These are phyloP conservation scores for Aspergillus quadricinctus DNA, from an alignment of 2,329 filamentous ascomycete species.

Conservation along the genomic window DNA sequence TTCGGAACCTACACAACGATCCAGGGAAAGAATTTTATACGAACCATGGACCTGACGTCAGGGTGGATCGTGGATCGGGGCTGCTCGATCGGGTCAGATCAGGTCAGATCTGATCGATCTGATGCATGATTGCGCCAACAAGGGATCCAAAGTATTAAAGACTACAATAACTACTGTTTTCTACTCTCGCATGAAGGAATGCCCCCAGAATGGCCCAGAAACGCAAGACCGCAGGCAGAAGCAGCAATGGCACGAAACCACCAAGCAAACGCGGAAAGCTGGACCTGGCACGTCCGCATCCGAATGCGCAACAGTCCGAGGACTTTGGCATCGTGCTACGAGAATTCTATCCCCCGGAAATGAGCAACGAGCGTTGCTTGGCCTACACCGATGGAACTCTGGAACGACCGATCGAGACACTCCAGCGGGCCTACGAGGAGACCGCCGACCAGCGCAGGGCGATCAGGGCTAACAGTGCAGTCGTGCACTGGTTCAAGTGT, in stretches of 20 bases:
- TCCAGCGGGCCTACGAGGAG: slow-evolving; percentile 58
- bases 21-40: background rate
- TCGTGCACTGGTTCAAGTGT: slow-evolving; percentile 88
- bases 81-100: background rate
- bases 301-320: slow-evolving; percentile 38
- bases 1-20: background rate
- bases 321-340: slow-evolving; percentile 62
- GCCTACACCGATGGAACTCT: slow-evolving; percentile 69
- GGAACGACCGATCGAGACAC: slow-evolving; percentile 66
- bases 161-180: no score
- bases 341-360: slow-evolving; percentile 79
- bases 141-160: background rate
- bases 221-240: slow-evolving; percentile 18
- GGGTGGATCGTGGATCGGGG: background rate
- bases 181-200: background rate
- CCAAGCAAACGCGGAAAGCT: slow-evolving; percentile 15
- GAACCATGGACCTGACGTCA: background rate
- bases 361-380: slow-evolving; percentile 72
- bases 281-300: slow-evolving; percentile 23
- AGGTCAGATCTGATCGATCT: slow-evolving; percentile 1
- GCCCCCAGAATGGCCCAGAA: slow-evolving; percentile 9
- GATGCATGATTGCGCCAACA: background rate
- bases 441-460: slow-evolving; percentile 53
- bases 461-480: slow-evolving; percentile 54
- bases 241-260: slow-evolving; percentile 4